phyloP scores from a whole-genome alignment of 805 yeast species.

The Teunomyces pallodes region DNA sequence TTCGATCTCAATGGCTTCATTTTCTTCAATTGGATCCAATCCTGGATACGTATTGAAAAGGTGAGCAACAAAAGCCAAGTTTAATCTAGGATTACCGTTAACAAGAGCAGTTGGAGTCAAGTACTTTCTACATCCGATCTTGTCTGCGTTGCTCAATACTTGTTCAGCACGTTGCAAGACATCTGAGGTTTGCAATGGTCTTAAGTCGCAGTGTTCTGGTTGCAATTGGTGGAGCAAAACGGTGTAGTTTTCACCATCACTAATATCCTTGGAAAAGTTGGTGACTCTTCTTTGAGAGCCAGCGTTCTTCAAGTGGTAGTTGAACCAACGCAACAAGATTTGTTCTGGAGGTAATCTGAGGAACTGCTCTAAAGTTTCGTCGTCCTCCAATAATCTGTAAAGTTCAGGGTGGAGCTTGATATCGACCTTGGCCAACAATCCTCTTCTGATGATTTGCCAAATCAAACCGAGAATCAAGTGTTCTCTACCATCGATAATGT shows the following conservation, averaged over 20 bases:
- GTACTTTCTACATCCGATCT: conserved; percentile 88
- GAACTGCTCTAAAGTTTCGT: conserved; percentile 95
- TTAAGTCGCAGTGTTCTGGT: conserved; percentile 76
- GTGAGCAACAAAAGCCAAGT: conserved; percentile 96
- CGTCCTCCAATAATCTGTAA: conserved; percentile 90
- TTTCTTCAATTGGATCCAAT: conserved; percentile 89
- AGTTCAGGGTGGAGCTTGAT: conserved; percentile 95
- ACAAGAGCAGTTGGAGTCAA: conserved; percentile 90
- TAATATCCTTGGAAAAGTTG: conserved; percentile 83
- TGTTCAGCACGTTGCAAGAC: conserved; percentile 81
- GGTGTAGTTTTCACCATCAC: conserved; percentile 95
- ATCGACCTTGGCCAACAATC: conserved; percentile 90
- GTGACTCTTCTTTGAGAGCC: conserved; percentile 81
- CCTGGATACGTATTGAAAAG: conserved; percentile 97
- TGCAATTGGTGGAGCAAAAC: conserved; percentile 83
- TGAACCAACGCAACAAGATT: conserved; percentile 94
- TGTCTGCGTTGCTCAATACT: conserved; percentile 83
- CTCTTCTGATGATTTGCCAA: conserved; percentile 98
- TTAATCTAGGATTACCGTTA: conserved; percentile 94
- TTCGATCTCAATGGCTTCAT: conserved; percentile 89
- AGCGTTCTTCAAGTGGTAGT: conserved; percentile 91
- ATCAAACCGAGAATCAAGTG: conserved; percentile 87
- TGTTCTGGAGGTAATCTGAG: conserved; percentile 97
- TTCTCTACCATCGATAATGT: conserved; percentile 90
- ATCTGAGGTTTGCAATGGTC: conserved; percentile 79